These are phyloP conservation scores for Pseudocercospora pini-densiflorae DNA, from an alignment of 2,329 filamentous ascomycete species.

Conservation along the genomic window DNA sequence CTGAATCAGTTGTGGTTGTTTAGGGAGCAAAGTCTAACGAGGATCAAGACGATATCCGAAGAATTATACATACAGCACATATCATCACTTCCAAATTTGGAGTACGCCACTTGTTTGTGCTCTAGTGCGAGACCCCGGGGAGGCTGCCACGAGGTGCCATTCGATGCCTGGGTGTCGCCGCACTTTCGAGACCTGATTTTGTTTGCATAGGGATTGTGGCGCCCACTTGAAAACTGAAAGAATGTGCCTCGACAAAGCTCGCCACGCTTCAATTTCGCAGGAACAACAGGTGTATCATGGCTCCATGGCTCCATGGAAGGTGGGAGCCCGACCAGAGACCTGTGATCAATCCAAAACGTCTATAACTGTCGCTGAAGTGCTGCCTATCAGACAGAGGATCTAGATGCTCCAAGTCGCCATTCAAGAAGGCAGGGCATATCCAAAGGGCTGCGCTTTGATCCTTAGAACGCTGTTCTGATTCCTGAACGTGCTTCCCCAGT, in stretches of 20 bases:
- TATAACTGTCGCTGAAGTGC: not conserved
- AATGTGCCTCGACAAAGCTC: not conserved
- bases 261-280: not conserved
- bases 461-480: not conserved
- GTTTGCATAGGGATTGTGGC: not conserved
- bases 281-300: not conserved
- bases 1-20: constrained; percentile 5
- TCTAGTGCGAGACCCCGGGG: not conserved
- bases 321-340: not conserved
- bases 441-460: too few relatives aligned
- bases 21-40: not conserved
- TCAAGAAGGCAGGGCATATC: too few relatives aligned
- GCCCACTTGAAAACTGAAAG: not conserved
- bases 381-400: not conserved
- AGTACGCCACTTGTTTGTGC: not conserved
- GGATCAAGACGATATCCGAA: not conserved
- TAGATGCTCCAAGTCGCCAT: not conserved
- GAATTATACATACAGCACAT: not conserved
- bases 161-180: not conserved
- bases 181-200: too few relatives aligned
- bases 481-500: not conserved
- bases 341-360: not conserved
- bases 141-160: constrained; percentile 1
- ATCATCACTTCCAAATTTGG: not conserved
- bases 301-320: not conserved